Evolutionary conservation across 1,284 basidiomycete species (phyloP).

Genomic region (Moniliophthora roreri): DNA sequence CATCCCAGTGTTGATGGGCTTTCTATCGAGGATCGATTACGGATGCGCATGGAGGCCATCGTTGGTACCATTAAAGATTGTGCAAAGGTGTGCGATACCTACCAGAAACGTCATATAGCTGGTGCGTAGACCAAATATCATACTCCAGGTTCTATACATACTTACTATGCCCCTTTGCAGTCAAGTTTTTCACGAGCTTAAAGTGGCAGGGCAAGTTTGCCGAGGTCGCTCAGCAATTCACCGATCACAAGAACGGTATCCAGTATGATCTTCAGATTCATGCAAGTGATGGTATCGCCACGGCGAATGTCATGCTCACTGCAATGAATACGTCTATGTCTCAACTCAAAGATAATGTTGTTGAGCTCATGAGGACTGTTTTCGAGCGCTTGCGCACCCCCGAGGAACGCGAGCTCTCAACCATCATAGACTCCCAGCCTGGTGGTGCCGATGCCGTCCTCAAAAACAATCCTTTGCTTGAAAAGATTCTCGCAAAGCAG

Average conservation of each 20-base stretch:
- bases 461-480: constrained; percentile 5
- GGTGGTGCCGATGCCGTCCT: constrained; percentile 4
- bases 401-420: constrained; percentile 8
- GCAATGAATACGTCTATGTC: neutral
- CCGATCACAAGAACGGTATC: neutral
- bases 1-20: neutral
- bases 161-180: neutral
- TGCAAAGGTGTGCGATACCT: constrained; percentile 7
- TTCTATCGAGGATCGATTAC: neutral
- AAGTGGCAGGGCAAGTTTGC: constrained; percentile 8
- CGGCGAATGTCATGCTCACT: too few relatives aligned
- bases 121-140: neutral
- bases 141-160: neutral
- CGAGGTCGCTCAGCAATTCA: neutral
- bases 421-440: constrained; percentile 1
- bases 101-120: neutral
- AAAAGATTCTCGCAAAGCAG: neutral
- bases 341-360: neutral
- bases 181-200: constrained; percentile 1
- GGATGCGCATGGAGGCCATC: neutral
- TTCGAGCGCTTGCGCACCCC: neutral
- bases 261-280: constrained; percentile 8
- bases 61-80: constrained; percentile 4
- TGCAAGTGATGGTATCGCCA: too few relatives aligned
- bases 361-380: constrained; percentile 1